Percentiles rank a stretch among this genome's conserved stretches.
These are phyloP conservation scores for Lentinula detonsa DNA, from an alignment of 768 basidiomycete genomes.

Conservation along the genomic window DNA sequence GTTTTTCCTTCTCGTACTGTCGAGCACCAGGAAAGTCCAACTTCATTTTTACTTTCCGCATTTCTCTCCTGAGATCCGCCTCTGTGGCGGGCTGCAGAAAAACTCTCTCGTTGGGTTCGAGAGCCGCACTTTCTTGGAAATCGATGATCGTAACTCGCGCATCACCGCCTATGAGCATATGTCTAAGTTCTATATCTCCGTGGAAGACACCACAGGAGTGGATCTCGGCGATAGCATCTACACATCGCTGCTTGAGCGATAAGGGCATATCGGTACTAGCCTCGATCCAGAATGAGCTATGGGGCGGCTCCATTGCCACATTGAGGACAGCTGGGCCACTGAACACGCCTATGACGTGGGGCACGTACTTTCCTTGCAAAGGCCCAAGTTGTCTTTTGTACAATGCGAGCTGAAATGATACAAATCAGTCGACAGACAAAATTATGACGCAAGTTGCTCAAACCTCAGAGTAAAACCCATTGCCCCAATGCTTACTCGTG, in stretches of 20 bases:
- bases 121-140: constrained; percentile 36
- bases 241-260: constrained; percentile 43
- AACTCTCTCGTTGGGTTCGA: constrained; percentile 20
- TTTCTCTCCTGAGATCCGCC: constrained; percentile 41
- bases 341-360: constrained; percentile 46
- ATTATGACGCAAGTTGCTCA: neutral
- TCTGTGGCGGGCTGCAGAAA: constrained; percentile 28
- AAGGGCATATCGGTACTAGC: constrained; percentile 53
- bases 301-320: constrained; percentile 49
- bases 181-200: constrained; percentile 39
- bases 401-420: constrained; percentile 36
- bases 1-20: constrained; percentile 8
- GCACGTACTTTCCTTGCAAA: constrained; percentile 49
- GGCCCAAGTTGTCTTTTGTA: constrained; percentile 43
- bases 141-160: constrained; percentile 49
- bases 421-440: neutral
- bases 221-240: constrained; percentile 43
- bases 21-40: constrained; percentile 34
- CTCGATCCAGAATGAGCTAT: constrained; percentile 56
- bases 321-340: constrained; percentile 29
- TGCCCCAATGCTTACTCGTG: constrained; percentile 11
- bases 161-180: constrained; percentile 52
- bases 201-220: constrained; percentile 44
- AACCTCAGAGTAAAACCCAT: constrained; percentile 63
- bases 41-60: constrained; percentile 50